Conservation (phyloP, 441 rosid species). For the Monsonia emarginata region DNA sequence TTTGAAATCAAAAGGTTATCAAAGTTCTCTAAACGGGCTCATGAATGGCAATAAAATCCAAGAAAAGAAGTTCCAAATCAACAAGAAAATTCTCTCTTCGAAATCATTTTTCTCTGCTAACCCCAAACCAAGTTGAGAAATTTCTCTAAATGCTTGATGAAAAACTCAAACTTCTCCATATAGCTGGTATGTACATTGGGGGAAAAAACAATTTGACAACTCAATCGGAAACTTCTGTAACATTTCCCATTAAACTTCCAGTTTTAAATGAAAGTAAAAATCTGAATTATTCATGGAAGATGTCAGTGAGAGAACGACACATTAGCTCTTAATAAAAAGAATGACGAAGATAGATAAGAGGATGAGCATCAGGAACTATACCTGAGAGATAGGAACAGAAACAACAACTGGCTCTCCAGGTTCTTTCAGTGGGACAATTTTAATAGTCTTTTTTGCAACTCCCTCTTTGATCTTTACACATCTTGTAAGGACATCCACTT, state of each 20-base stretch:
- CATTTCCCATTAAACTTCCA: background rate
- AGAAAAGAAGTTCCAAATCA: too few relatives aligned
- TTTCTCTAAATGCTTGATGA: background rate
- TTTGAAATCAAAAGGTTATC: too few relatives aligned
- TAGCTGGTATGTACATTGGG: too few relatives aligned
- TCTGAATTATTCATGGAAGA: background rate
- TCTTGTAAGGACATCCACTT: slow-evolving; percentile 74
- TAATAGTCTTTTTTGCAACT: slow-evolving; percentile 47
- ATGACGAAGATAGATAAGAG: slow-evolving; percentile 3
- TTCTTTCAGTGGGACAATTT: slow-evolving; percentile 54
- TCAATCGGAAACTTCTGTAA: background rate
- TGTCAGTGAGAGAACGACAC: background rate
- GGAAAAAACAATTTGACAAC: background rate
- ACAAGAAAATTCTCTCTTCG: too few relatives aligned
- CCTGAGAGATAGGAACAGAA: slow-evolving; percentile 73
- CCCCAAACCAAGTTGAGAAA: background rate
- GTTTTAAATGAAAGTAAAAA: background rate
- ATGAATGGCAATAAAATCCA: background rate
- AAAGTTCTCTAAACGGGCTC: too few relatives aligned
- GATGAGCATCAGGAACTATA: slow-evolving; percentile 10
- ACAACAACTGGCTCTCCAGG: slow-evolving; percentile 78
- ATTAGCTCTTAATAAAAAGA: background rate
- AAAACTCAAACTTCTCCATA: too few relatives aligned
- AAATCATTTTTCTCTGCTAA: too few relatives aligned
- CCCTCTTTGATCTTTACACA: slow-evolving; percentile 60